A percentile compares a stretch with the other conserved stretches of the same genome.
phyloP scores from a whole-genome alignment of 352 stramenopile genomes.

The Phytophthora pseudosyringae region DNA sequence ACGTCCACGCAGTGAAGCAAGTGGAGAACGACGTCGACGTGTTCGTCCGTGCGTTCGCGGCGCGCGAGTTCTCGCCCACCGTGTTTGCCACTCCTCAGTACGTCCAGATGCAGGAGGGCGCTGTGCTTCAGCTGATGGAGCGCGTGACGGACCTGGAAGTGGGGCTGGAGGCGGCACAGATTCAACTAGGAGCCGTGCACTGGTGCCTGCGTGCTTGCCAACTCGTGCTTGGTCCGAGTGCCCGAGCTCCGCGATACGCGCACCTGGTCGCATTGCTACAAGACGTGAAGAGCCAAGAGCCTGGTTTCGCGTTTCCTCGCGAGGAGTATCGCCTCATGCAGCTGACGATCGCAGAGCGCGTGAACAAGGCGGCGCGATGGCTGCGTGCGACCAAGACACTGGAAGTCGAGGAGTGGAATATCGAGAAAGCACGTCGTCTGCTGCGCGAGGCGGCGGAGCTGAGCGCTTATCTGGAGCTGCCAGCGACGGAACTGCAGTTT shows the following conservation, averaged over 20 bases:
- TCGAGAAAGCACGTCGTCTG: constrained; percentile 54
- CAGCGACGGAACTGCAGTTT: constrained; percentile 67
- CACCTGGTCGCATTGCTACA: constrained; percentile 73
- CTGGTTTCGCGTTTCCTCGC: constrained; percentile 64
- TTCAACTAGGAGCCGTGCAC: constrained; percentile 68
- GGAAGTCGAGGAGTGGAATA: constrained; percentile 74
- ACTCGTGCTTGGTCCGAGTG: constrained; percentile 56
- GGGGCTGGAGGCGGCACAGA: constrained; percentile 54
- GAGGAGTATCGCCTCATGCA: constrained; percentile 78
- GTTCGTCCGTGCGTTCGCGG: constrained; percentile 54
- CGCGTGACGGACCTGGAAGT: constrained; percentile 69
- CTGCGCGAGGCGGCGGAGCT: constrained; percentile 60
- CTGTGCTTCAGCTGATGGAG: constrained; percentile 56
- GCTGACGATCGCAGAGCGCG: constrained; percentile 69
- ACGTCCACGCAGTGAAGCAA: constrained; percentile 54
- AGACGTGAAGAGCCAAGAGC: constrained; percentile 48
- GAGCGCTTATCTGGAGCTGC: constrained; percentile 68
- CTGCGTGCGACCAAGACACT: constrained; percentile 69
- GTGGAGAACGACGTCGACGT: constrained; percentile 43
- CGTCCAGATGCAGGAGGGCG: constrained; percentile 23
- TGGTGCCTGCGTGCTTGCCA: constrained; percentile 80
- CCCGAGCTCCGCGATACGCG: constrained; percentile 62
- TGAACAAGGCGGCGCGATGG: constrained; percentile 68
- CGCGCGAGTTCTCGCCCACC: constrained; percentile 50
- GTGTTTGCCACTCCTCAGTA: constrained; percentile 59